phyloP scores from a whole-genome alignment of 1,284 basidiomycete genomes.

The Ustilago lituana region DNA sequence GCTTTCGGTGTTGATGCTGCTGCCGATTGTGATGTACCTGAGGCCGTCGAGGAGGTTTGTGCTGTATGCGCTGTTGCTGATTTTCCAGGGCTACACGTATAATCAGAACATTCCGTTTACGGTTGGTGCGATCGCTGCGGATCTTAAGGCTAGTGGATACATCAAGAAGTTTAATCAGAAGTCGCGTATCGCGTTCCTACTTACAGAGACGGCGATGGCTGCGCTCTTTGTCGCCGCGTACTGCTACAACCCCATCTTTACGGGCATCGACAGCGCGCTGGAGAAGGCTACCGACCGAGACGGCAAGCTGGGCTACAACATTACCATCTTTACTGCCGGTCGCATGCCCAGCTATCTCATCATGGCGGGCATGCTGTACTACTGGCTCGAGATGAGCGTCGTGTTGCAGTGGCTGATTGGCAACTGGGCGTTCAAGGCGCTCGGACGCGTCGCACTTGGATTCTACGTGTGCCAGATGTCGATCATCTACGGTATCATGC shows the following conservation, averaged over 20 bases:
- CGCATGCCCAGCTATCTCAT: conserved; percentile 41
- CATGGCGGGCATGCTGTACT: conserved; percentile 56
- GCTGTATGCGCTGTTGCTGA: conserved; percentile 60
- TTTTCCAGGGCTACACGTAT: conserved; percentile 34
- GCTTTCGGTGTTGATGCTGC: conserved; percentile 68
- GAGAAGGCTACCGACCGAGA: conserved; percentile 65
- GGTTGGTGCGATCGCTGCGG: conserved; percentile 66
- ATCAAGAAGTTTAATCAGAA: conserved; percentile 68
- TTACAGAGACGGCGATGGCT: conserved; percentile 64
- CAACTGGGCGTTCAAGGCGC: conserved; percentile 68
- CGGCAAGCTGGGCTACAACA: conserved; percentile 66
- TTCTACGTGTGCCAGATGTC: conserved; percentile 70
- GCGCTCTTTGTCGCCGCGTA: conserved; percentile 64
- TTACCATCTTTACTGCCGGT: conserved; percentile 29
- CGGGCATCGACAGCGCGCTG: conserved; percentile 61
- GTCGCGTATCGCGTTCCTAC: conserved; percentile 66
- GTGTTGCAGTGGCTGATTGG: conserved; percentile 68
- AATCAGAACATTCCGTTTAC: conserved; percentile 60
- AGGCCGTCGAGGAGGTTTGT: conserved; percentile 65
- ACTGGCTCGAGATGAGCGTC: conserved; percentile 68
- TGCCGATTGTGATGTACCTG: conserved; percentile 67
- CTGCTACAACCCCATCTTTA: conserved; percentile 66
- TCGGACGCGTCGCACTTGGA: conserved; percentile 69
- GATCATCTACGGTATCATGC: conserved; percentile 68
- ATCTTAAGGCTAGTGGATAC: conserved; percentile 68